phyloP scores from a whole-genome alignment of 768 basidiomycete species.

The Suillus ampliporus region DNA sequence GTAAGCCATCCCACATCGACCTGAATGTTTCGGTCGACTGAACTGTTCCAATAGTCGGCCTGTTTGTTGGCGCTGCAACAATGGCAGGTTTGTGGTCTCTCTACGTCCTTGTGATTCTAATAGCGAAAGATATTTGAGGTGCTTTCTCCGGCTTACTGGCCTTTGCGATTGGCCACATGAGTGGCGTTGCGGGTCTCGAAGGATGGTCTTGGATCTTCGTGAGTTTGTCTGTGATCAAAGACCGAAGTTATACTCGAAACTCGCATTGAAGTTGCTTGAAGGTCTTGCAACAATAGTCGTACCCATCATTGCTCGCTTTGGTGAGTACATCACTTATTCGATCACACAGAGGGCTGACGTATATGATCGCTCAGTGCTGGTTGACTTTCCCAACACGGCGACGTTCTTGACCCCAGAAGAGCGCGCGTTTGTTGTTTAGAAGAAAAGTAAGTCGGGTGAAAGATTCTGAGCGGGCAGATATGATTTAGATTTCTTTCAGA shows the following conservation, averaged over 20 bases:
- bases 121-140: conserved; percentile 23
- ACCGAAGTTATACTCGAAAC: conserved; percentile 11
- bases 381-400: conserved; percentile 66
- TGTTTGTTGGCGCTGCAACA: conserved; percentile 71
- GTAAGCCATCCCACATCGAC: background rate
- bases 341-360: background rate
- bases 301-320: conserved; percentile 56
- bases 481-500: conserved; percentile 40
- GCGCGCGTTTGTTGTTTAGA: conserved; percentile 57
- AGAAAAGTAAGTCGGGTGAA: conserved; percentile 50
- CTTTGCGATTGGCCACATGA: conserved; percentile 59
- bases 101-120: background rate
- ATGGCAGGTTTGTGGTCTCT: conserved; percentile 46
- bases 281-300: conserved; percentile 65
- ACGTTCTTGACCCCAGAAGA: conserved; percentile 68
- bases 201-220: conserved; percentile 79
- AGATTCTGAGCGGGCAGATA: background rate
- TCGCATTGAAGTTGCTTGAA: conserved; percentile 50
- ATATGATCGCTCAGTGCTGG: conserved; percentile 48
- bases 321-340: conserved; percentile 33
- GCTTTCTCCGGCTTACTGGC: conserved; percentile 68
- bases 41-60: conserved; percentile 41
- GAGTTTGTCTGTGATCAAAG: conserved; percentile 23
- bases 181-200: conserved; percentile 46
- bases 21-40: background rate